Base-by-base conservation (phyloP, 441 rosid species). In the Dalechampia spathulata region DNA sequence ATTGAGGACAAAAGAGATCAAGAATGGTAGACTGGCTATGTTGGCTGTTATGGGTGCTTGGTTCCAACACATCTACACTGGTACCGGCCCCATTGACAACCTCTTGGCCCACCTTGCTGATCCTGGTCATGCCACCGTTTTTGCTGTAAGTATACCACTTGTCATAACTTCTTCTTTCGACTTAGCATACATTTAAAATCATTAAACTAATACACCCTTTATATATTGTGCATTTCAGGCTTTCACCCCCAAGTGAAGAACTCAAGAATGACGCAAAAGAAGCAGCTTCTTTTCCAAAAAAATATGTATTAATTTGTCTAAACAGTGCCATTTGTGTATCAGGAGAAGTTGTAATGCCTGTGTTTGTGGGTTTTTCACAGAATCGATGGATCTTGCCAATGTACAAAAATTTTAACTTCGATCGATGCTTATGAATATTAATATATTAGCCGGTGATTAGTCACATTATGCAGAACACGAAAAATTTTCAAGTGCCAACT, bases 41-140 rank as follows among this genome's bases (percentile, higher is more conserved):
- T 75, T 92, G 84, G 95, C 98, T 30, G 98, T 92, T 59, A 83
- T 92, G 81, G 98, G 98, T 38, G 98, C 96, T 6, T 92, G 98
- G 98, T 92, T 92, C 81, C 96, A 92, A 70, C 98, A 92, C 63
- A 81, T 92, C 43, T 92, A 92, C 83, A 92, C 96, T 0, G 96
- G 96, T 11, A 81, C 93, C 21, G 98, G 98, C 42, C 98, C 98
- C 15, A 92, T 92, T 21, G 98, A 88, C 64, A 92, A 92, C 67
- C 91, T 92, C 62, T 88, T 86, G 51, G 95, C 96, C 30, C 98
- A 92, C 72, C 96, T 92, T 16, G 86, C 95, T 41, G 98, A 92
- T 76, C 98, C 98, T 28, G 98, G 98, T 40, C 98, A 92, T 46
- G 98, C 96, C 67, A 92, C 83, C 8, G 42, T 92, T 71, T 92